Conservation (phyloP, 371 early-diverging fungal species). For the Nosema granulosis region DNA sequence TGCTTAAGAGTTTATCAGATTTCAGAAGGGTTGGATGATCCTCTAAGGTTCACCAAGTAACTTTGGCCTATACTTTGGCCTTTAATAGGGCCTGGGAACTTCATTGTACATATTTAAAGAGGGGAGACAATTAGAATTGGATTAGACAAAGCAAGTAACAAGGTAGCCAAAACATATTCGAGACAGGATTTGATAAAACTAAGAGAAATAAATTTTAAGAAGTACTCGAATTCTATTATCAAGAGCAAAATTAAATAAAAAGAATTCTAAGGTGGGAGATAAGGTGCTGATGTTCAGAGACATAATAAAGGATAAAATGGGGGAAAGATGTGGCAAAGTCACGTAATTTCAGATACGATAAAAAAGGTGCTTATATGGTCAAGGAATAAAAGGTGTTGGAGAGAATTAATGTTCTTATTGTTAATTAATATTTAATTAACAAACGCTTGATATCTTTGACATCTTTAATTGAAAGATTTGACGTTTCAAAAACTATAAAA, state of each 20-base stretch:
- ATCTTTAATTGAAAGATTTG: too few relatives aligned
- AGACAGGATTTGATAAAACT: not conserved
- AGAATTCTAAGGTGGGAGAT: not conserved
- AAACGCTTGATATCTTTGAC: too few relatives aligned
- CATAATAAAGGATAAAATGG: not conserved
- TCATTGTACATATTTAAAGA: slow-evolving; percentile 21
- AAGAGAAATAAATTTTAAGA: slow-evolving; percentile 4
- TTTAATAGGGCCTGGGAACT: slow-evolving; percentile 24
- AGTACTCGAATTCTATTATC: not conserved
- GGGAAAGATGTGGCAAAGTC: not conserved
- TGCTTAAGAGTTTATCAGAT: too few relatives aligned
- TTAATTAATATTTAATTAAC: too few relatives aligned
- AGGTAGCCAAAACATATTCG: not conserved
- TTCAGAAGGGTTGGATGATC: too few relatives aligned
- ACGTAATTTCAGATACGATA: not conserved
- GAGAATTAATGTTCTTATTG: too few relatives aligned
- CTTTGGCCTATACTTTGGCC: too few relatives aligned
- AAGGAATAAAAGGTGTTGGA: not conserved
- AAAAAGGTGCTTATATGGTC: not conserved
- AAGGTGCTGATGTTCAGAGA: slow-evolving; percentile 13
- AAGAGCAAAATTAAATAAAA: not conserved
- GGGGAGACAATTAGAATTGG: not conserved
- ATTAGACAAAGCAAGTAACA: not conserved
- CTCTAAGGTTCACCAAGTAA: too few relatives aligned
- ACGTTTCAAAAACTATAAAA: too few relatives aligned